Base-by-base conservation (phyloP, 805 yeast genomes). In the Candida tammaniensis region DNA sequence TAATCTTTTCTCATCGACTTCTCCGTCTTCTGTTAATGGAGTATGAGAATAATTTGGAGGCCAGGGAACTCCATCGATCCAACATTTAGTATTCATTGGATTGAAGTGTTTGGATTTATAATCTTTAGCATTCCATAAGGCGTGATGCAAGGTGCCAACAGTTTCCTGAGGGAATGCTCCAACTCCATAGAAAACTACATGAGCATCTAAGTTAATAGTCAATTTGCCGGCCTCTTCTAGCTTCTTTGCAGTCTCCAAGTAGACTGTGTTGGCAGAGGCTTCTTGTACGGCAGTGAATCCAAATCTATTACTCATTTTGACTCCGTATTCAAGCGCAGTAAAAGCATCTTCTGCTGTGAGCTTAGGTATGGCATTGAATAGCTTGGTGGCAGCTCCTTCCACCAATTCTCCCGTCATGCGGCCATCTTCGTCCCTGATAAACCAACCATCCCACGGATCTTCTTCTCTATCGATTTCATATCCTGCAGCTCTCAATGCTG, bases 41-140 rank as follows among this genome's bases (percentile, higher is more conserved):
- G 49, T 46, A 24, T 50, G 52, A 14, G 53, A 44, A 22, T 47
- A 42, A 27, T 50, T 47, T 21, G 52, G 51, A 25, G 34, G 40
- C 53, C 55, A 48, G 18, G 55, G 55, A 15, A 50, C 55, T 37
- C 55, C 55, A 33, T 50, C 55, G 20, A 50, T 33, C 55, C 55
- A 50, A 32, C 45, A 48, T 34, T 50, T 48, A 27, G 51, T 40
- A 35, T 39, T 42, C 45, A 44, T 43, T 11, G 55, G 53, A 25
- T 50, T 46, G 40, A 48, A 47, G 30, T 50, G 55, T 33, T 50
- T 50, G 17, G 44, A 33, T 36, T 50, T 50, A 35, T 44, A 50
- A 26, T 42, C 21, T 25, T 48, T 42, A 4, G 51, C 52, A 20
- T 44, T 41, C 39, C 38, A 39, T 17, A 46, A 31, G 8, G 55